phyloP scores from a whole-genome alignment of 2,329 filamentous ascomycete genomes.

The Cladophialophora immunda region DNA sequence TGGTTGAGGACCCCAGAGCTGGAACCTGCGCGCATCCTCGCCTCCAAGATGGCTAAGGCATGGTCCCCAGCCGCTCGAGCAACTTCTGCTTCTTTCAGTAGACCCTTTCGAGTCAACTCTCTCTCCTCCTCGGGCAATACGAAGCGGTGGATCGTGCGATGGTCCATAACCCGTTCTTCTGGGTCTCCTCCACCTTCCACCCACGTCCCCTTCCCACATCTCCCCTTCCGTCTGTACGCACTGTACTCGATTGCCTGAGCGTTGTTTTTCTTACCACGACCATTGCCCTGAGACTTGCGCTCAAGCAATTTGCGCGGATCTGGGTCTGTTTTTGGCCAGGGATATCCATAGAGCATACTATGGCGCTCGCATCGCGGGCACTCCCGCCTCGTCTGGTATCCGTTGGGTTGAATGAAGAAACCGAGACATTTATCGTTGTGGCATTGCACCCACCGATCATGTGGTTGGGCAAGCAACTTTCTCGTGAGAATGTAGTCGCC shows the following conservation, averaged over 20 bases:
- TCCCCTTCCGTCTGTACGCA: conserved; percentile 40
- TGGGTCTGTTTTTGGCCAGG: conserved; percentile 94
- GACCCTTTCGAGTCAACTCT: conserved; percentile 45
- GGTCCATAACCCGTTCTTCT: conserved; percentile 80
- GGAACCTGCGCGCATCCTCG: conserved; percentile 32
- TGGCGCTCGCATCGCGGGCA: conserved; percentile 95
- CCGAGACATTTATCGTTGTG: conserved; percentile 73
- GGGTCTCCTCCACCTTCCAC: conserved; percentile 60
- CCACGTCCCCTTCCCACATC: conserved; percentile 42
- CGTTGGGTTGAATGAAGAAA: conserved; percentile 87
- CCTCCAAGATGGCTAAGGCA: conserved; percentile 29
- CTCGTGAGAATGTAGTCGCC: conserved; percentile 86
- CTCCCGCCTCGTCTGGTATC: conserved; percentile 83
- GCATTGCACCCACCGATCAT: conserved; percentile 87
- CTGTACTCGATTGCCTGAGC: conserved; percentile 31
- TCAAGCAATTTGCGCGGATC: conserved; percentile 51
- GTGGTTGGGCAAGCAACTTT: conserved; percentile 76
- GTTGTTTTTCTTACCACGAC: conserved; percentile 32
- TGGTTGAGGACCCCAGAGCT: conserved; percentile 26
- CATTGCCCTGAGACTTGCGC: conserved; percentile 29
- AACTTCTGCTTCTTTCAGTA: conserved; percentile 38
- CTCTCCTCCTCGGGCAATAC: conserved; percentile 74
- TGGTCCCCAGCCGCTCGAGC: conserved; percentile 38
- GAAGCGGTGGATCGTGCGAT: conserved; percentile 87
- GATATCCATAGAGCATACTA: conserved; percentile 91